A percentile compares a stretch with the other conserved stretches of the same genome.
Conservation (phyloP, 2,329 filamentous ascomycete genomes). For the Colletotrichum spinosum region DNA sequence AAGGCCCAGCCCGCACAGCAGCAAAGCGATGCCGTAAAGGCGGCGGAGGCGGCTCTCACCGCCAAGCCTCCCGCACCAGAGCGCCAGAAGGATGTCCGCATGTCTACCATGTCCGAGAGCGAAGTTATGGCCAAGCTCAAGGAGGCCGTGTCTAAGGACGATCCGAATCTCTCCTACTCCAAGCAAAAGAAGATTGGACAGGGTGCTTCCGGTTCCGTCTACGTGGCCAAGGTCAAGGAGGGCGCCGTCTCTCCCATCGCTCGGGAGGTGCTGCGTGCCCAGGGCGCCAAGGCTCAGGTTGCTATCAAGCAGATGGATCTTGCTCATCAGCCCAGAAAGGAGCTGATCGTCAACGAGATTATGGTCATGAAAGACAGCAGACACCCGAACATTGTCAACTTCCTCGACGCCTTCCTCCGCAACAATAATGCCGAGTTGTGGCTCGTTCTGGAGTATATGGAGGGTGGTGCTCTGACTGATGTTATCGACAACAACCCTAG, state of each 20-base stretch:
- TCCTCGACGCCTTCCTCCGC: constrained; percentile 94
- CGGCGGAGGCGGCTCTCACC: constrained; percentile 88
- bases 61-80: constrained; percentile 80
- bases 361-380: constrained; percentile 99
- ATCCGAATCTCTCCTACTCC: constrained; percentile 93
- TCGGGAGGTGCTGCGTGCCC: constrained; percentile 79
- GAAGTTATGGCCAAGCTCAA: constrained; percentile 97
- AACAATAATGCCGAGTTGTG: constrained; percentile 97
- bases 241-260: constrained; percentile 85
- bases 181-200: constrained; percentile 99
- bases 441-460: constrained; percentile 99
- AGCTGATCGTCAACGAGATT: constrained; percentile 99
- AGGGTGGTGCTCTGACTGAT: constrained; percentile 96
- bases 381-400: constrained; percentile 99
- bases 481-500: constrained; percentile 97
- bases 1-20: constrained; percentile 66
- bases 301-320: constrained; percentile 99
- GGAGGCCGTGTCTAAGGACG: constrained; percentile 94
- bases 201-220: constrained; percentile 96
- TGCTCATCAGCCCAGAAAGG: constrained; percentile 95
- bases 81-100: constrained; percentile 91
- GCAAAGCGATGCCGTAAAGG: constrained; percentile 79
- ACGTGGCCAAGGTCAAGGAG: constrained; percentile 95
- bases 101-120: constrained; percentile 97
- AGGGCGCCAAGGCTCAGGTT: constrained; percentile 87